Conservation (phyloP, 2,329 filamentous ascomycete genomes). For the Ascochyta pisi region DNA sequence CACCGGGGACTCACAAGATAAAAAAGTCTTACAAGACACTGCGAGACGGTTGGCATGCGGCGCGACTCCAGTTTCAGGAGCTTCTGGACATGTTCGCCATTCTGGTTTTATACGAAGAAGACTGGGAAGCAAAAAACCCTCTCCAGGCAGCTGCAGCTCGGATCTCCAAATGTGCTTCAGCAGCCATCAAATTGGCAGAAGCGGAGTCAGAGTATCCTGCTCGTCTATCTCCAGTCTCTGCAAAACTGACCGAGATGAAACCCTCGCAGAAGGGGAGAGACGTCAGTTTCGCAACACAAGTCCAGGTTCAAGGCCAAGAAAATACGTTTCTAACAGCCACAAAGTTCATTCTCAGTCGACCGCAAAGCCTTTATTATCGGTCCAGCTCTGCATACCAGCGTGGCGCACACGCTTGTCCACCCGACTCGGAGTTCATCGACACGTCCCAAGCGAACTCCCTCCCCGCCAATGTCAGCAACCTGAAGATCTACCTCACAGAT, state of each 20-base stretch:
- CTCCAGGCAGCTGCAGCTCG: not conserved
- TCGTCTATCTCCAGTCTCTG: not conserved
- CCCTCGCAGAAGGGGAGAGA: not conserved
- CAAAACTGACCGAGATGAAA: not conserved
- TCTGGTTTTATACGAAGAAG: not conserved
- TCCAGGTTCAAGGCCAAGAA: not conserved
- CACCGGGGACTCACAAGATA: not conserved
- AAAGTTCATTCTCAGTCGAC: not conserved
- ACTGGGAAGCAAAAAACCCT: slow-evolving; percentile 3
- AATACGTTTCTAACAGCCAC: not conserved
- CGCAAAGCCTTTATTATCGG: not conserved
- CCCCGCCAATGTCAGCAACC: not conserved
- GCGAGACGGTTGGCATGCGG: not conserved
- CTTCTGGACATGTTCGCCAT: not conserved
- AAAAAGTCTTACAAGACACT: not conserved
- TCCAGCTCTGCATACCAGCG: not conserved
- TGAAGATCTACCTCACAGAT: slow-evolving; percentile 9
- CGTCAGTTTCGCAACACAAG: not conserved
- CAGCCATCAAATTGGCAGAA: not conserved
- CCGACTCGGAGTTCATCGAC: not conserved
- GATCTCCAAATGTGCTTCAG: slow-evolving; percentile 1
- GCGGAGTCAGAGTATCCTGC: not conserved
- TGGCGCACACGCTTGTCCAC: not conserved
- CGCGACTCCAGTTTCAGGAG: not conserved
- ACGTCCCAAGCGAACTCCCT: not conserved